Percentiles rank a stretch among this genome's conserved stretches.
phyloP scores from a whole-genome alignment of 768 basidiomycete genomes.

The Phlegmacium glaucopus region DNA sequence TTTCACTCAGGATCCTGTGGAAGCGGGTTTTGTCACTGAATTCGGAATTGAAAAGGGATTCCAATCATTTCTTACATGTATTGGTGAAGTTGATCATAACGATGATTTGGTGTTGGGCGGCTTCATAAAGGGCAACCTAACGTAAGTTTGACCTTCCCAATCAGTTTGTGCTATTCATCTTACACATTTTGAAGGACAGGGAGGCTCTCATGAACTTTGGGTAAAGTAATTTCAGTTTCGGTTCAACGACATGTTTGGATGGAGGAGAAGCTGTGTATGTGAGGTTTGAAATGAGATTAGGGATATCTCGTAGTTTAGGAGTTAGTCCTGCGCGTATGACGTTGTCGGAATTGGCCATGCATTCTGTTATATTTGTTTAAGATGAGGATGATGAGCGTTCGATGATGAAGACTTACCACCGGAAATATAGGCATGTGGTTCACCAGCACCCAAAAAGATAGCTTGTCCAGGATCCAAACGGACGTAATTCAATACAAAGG shows the following conservation, averaged over 20 bases:
- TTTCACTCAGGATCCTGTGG: no score
- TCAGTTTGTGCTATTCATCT: no score
- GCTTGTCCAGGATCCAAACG: slow-evolving; percentile 79
- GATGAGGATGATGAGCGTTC: slow-evolving; percentile 2
- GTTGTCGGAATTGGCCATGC: slow-evolving; percentile 99
- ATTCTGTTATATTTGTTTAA: slow-evolving; percentile 47
- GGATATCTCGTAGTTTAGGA: slow-evolving; percentile 92
- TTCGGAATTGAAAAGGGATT: no score
- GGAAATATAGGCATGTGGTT: slow-evolving; percentile 94
- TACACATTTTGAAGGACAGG: no score
- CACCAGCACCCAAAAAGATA: slow-evolving; percentile 92
- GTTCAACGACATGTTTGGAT: slow-evolving; percentile 65
- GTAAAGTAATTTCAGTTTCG: slow-evolving; percentile 46
- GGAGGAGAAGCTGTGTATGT: slow-evolving; percentile 78
- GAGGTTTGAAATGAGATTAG: slow-evolving; percentile 81
- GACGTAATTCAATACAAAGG: slow-evolving; percentile 86
- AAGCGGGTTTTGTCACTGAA: no score
- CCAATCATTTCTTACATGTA: no score
- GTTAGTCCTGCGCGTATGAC: slow-evolving; percentile 98
- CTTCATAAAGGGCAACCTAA: no score
- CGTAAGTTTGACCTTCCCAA: no score
- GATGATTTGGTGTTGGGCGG: no score
- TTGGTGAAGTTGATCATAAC: no score
- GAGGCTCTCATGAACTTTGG: no score
- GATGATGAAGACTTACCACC: slow-evolving; percentile 59